Base-by-base conservation (phyloP, 768 basidiomycete genomes). In the Mycena polygramma region DNA sequence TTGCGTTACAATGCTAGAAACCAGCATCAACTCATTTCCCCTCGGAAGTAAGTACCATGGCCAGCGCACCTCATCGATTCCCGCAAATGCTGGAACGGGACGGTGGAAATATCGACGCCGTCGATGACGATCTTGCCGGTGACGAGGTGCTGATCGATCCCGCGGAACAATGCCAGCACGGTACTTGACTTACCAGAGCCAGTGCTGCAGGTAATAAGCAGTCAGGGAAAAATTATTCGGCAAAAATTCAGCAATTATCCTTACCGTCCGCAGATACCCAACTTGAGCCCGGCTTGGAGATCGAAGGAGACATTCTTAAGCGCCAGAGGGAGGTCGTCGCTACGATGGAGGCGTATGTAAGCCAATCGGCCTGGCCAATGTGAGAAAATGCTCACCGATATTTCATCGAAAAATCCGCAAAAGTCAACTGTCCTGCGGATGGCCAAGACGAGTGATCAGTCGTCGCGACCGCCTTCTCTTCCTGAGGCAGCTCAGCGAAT, bases 141-240 rank as follows among this genome's bases (percentile, higher is more conserved):
- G 37, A 70, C 69, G 20, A 70, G 69, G 37, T 70, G 64, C 46
- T 70, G 69, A 19, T 70, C 69, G 22, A 70, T 66, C 14, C 69
- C 69, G 15, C 69, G 63, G 59, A 70, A 70, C 6, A 70, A 45
- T 13, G 64, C 49, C 41, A 70, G 69, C 5, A 70, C 69, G 10
- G 64, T 70, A 6, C 59, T 62, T 11, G 69, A 70, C 39, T 70
- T 70, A 20, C 69, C 69, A 35, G 69, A 70, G 39, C 69, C 69
- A 53, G 69, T 70, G 46, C 69, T 70, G 49, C 22, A 22, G 36
- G 4, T 35, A 30, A 30, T 5, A 17, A 15, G 19, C n/a, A 7
- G 22, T 58, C 30, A 61, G 59, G 7, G 22, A 53, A 35, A 20
- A 24, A 14, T 49, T 19, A 0, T 7, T 43, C 13, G 15, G 17